Percentiles rank a stretch among this genome's conserved stretches.
Conservation (phyloP, 148 eudicot species). For the Rhododendron ferrugineum region DNA sequence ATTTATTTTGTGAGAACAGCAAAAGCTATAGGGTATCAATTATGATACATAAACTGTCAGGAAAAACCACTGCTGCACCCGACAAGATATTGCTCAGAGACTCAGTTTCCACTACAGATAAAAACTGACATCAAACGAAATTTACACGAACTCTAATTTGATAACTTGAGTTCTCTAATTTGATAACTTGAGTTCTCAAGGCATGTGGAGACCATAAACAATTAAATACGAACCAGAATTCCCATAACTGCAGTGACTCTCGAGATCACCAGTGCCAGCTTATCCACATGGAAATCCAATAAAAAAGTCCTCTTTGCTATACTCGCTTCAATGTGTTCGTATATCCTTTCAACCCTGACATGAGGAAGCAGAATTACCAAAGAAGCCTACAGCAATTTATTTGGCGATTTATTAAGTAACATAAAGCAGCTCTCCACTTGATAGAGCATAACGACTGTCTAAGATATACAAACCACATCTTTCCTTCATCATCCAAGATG, state of each 20-base stretch:
- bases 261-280: conserved; percentile 75
- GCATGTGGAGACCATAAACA: neutral
- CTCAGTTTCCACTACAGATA: neutral
- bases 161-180: neutral
- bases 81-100: neutral
- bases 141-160: neutral
- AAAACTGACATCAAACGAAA: neutral
- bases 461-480: conserved; percentile 57
- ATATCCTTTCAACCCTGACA: conserved; percentile 85
- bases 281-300: conserved; percentile 51
- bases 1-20: neutral
- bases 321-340: conserved; percentile 59
- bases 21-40: neutral
- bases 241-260: conserved; percentile 90
- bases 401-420: neutral
- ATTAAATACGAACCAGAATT: conserved; percentile 60
- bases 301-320: conserved; percentile 39
- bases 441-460: neutral
- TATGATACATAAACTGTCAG: neutral
- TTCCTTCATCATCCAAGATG: conserved; percentile 81
- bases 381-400: neutral
- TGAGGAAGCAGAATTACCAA: neutral
- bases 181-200: neutral
- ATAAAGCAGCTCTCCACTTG: neutral
- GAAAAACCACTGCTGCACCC: neutral